phyloP scores from a whole-genome alignment of 805 yeast genomes.

The Starmerella asiatica region DNA sequence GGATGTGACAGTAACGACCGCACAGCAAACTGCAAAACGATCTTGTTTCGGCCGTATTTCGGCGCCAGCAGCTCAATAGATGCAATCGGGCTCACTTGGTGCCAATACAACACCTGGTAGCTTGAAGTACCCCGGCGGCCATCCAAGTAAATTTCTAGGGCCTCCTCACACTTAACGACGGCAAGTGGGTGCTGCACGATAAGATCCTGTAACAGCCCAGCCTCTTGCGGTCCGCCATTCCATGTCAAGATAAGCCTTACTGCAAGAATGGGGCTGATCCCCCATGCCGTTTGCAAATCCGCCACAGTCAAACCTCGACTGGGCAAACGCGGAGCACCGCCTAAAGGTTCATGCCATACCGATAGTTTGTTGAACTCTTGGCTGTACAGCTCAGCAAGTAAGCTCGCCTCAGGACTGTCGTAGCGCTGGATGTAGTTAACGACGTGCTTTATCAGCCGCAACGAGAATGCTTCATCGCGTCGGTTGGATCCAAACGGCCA shows the following conservation, averaged over 20 bases:
- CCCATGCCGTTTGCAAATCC: slow-evolving; percentile 45
- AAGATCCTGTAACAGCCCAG: slow-evolving; percentile 33
- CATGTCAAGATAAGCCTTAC: slow-evolving; percentile 34
- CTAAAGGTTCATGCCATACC: slow-evolving; percentile 63
- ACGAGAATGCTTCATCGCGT: slow-evolving; percentile 57
- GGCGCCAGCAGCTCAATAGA: slow-evolving; percentile 76
- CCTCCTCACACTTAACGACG: slow-evolving; percentile 43
- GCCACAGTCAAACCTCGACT: slow-evolving; percentile 17
- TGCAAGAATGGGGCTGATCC: slow-evolving; percentile 58
- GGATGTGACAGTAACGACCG: slow-evolving; percentile 79
- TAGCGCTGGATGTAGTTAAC: slow-evolving; percentile 34
- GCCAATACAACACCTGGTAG: slow-evolving; percentile 45
- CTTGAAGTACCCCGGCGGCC: slow-evolving; percentile 24
- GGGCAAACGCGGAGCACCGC: slow-evolving; percentile 2
- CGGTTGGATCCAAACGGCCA: slow-evolving; percentile 82
- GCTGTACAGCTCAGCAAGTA: slow-evolving; percentile 51
- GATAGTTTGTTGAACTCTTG: slow-evolving; percentile 61
- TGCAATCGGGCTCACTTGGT: slow-evolving; percentile 64
- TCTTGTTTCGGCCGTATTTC: slow-evolving; percentile 49
- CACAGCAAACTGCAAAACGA: slow-evolving; percentile 73
- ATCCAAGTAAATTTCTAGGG: slow-evolving; percentile 40
- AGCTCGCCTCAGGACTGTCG: slow-evolving; percentile 23
- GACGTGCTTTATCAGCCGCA: slow-evolving; percentile 32
- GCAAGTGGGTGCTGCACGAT: slow-evolving; percentile 45
- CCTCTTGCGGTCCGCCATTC: slow-evolving; percentile 16